These are phyloP conservation scores for Verticillium albo-atrum DNA, from an alignment of 2,329 filamentous ascomycete species.

Conservation along the genomic window DNA sequence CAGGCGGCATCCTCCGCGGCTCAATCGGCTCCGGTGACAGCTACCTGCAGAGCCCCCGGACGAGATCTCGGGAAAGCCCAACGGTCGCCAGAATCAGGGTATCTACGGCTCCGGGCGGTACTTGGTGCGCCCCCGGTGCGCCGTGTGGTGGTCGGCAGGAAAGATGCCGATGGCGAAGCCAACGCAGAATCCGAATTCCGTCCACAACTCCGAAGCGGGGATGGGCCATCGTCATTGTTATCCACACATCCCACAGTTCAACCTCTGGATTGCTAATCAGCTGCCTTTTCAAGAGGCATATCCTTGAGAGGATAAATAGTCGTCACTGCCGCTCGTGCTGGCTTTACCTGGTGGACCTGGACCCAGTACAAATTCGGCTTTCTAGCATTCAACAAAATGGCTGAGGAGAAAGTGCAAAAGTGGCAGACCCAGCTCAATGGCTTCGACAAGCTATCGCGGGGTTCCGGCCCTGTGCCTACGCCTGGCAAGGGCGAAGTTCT, in stretches of 20 bases:
- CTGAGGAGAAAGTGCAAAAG: slow-evolving; percentile 25
- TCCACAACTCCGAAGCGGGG: background rate
- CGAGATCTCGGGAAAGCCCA: no score
- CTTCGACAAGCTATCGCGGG: slow-evolving; percentile 45
- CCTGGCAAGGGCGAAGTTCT: slow-evolving; percentile 48
- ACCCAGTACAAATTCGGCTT: background rate
- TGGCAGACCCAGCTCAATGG: slow-evolving; percentile 54
- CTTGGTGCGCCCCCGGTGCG: no score
- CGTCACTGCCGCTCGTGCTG: background rate
- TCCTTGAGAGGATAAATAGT: background rate
- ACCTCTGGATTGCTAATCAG: background rate
- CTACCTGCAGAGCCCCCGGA: no score
- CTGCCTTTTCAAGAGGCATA: background rate
- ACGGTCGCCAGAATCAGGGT: background rate
- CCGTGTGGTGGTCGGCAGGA: background rate
- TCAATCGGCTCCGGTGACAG: no score
- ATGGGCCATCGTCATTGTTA: background rate
- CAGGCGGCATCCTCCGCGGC: no score
- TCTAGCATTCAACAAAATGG: slow-evolving; percentile 1
- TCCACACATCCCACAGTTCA: background rate
- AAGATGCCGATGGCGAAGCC: background rate
- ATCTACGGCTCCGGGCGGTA: no score
- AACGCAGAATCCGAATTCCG: background rate
- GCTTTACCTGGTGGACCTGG: background rate
- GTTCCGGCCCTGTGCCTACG: slow-evolving; percentile 38